Evolutionary conservation across 352 stramenopile species (phyloP), one percentile per base, ranked within the genome.

Genomic region (Phytophthora podocarpi): DNA sequence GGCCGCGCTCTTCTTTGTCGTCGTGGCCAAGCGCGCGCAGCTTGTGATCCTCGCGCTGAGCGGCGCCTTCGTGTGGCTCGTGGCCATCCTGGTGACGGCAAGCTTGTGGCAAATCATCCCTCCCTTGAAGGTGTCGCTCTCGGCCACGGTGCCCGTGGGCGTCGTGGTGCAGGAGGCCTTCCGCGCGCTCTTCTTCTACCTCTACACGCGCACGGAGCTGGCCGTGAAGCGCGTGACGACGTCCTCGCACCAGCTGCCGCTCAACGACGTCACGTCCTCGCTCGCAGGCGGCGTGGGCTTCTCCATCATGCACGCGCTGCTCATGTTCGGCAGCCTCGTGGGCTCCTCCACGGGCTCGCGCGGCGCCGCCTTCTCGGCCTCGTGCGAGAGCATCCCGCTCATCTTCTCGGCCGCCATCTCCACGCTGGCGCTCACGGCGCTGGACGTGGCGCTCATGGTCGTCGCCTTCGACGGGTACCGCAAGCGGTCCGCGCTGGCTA

Each of bases 181-280:
- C 48, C 87, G 87, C 30, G 48, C 80, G 32, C 54, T 81, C 24
- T 93, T 92, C 71, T 95, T 91, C 65, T 53, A 77, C 40, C 63
- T 90, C 42, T 95, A 95, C 72, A 83, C 84, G 30, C 80, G 79
- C 59, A 91, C 77, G 13, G 87, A 94, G 56, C 50, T 56, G 35
- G 83, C 84, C 5, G 84, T 95, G 6, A 83, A 87, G 41, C 82
- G 86, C 15, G 84, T 95, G 57, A 89, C 85, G 2, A 91, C 82
- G 26, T 76, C 80, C 12, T 72, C 80, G 60, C 80, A 93, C 61
- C 81, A 93, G 55, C 70, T 95, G 46, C 87, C 87, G 39, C 79
- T 95, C 24, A 93, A 95, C 58, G 87, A 95, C 59, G 59, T 92
- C 50, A 95, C 86, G 53, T 93, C 86, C 18, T 85, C 80, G 4